Conservation (phyloP, 2,329 filamentous ascomycete genomes). For the Apiospora saccharicola region DNA sequence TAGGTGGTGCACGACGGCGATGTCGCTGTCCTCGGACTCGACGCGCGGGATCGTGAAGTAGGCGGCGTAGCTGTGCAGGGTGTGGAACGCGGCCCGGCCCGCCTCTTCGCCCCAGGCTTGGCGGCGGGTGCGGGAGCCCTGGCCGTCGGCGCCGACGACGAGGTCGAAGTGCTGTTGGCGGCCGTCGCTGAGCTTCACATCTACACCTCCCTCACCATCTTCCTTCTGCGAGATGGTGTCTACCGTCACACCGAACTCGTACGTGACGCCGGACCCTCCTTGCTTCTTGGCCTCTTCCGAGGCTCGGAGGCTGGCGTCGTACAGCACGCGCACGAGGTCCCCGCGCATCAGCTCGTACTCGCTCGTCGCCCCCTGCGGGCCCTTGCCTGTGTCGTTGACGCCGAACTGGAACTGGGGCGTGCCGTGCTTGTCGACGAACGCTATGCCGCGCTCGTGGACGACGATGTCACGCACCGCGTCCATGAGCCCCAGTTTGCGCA, state of each 20-base stretch:
- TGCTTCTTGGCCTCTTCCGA: slow-evolving; percentile 30
- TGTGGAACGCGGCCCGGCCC: slow-evolving; percentile 38
- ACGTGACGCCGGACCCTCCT: slow-evolving; percentile 38
- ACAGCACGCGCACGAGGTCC: slow-evolving; percentile 59
- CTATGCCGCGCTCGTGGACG: slow-evolving; percentile 57
- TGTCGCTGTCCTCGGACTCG: slow-evolving; percentile 37
- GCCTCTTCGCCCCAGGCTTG: slow-evolving; percentile 42
- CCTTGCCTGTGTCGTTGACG: slow-evolving; percentile 49
- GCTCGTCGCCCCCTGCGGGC: slow-evolving; percentile 54
- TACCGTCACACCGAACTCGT: slow-evolving; percentile 43
- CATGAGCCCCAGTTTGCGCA: slow-evolving; percentile 43
- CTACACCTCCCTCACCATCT: slow-evolving; percentile 37
- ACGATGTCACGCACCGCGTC: slow-evolving; percentile 43
- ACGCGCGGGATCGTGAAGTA: slow-evolving; percentile 50
- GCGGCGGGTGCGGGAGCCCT: slow-evolving; percentile 56
- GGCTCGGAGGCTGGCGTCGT: slow-evolving; percentile 46
- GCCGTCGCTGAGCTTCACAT: slow-evolving; percentile 54
- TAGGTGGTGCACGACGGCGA: slow-evolving; percentile 46
- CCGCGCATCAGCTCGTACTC: slow-evolving; percentile 69
- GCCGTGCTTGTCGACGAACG: slow-evolving; percentile 52
- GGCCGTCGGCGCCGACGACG: slow-evolving; percentile 63
- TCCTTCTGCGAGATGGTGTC: slow-evolving; percentile 42
- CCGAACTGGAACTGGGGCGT: slow-evolving; percentile 48
- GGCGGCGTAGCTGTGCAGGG: slow-evolving; percentile 43
- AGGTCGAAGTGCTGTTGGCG: slow-evolving; percentile 54